phyloP scores from a whole-genome alignment of 2,329 filamentous ascomycete genomes.

The Fusarium sororula region DNA sequence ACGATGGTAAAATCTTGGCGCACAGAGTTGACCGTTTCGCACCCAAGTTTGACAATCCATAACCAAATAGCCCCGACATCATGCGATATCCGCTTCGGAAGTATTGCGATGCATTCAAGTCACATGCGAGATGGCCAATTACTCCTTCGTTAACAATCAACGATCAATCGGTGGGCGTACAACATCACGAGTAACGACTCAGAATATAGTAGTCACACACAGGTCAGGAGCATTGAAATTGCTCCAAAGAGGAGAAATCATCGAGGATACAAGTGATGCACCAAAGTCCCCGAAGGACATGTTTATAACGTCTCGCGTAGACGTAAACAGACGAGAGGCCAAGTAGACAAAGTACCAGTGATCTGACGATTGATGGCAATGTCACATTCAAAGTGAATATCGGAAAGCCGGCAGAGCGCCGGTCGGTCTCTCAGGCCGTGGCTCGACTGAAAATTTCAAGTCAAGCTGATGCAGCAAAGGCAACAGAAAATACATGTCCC shows the following conservation, averaged over 20 bases:
- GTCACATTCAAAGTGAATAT: constrained; percentile 52
- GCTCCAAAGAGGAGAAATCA: not conserved
- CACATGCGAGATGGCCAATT: too few species aligned
- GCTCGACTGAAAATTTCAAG: constrained; percentile 65
- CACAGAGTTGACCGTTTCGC: not conserved
- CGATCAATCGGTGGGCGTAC: not conserved
- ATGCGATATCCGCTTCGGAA: not conserved
- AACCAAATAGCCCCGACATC: not conserved
- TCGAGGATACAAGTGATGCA: constrained; percentile 12
- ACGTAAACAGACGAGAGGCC: constrained; percentile 38
- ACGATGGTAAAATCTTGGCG: not conserved
- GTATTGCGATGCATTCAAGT: not conserved
- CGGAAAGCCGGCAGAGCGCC: constrained; percentile 71
- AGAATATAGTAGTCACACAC: not conserved
- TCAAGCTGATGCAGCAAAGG: constrained; percentile 62
- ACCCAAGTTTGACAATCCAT: not conserved
- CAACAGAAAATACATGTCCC: constrained; percentile 55
- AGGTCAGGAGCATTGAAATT: not conserved
- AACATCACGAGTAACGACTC: not conserved
- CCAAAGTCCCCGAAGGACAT: constrained; percentile 22
- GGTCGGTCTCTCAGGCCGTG: constrained; percentile 79
- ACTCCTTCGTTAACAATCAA: not conserved
- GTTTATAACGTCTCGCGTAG: constrained; percentile 36
- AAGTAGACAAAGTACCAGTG: constrained; percentile 34
- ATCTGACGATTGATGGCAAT: constrained; percentile 42